phyloP scores from a whole-genome alignment of 441 rosid genomes.

The Pelargonium fulgidum region DNA sequence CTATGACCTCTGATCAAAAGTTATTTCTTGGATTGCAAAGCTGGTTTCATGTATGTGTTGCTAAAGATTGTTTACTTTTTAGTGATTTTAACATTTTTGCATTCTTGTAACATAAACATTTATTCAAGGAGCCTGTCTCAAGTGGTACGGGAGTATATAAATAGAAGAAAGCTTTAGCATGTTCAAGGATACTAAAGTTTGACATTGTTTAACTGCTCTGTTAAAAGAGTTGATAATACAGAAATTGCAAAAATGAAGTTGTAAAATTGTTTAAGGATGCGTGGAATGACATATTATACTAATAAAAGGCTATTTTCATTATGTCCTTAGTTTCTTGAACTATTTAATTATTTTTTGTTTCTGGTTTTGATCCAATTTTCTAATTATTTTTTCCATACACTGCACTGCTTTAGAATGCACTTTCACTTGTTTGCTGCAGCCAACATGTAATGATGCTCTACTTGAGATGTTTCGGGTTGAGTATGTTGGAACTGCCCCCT shows the following conservation, averaged over 20 bases:
- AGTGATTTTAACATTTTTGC: background rate
- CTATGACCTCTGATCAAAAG: constrained; percentile 5
- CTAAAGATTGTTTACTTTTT: background rate
- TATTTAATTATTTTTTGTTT: background rate
- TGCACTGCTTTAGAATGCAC: constrained; percentile 10
- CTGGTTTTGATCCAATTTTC: background rate
- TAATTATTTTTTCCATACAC: background rate
- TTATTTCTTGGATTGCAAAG: background rate
- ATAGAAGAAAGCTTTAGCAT: background rate
- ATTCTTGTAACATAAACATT: background rate
- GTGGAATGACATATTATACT: background rate
- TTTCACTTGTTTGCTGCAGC: constrained; percentile 44
- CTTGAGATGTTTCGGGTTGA: constrained; percentile 66
- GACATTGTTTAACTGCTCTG: background rate
- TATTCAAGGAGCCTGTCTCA: background rate
- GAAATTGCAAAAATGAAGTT: background rate
- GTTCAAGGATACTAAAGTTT: background rate
- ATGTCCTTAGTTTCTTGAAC: background rate
- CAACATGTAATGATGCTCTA: constrained; percentile 74
- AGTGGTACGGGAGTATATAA: background rate
- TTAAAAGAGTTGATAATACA: background rate
- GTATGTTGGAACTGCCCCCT: constrained; percentile 70
- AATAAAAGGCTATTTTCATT: background rate
- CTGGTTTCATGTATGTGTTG: background rate
- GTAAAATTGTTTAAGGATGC: background rate